These are phyloP conservation scores for Hypoxylon sp. DNA, from an alignment of 2,329 filamentous ascomycete species.

Conservation along the genomic window DNA sequence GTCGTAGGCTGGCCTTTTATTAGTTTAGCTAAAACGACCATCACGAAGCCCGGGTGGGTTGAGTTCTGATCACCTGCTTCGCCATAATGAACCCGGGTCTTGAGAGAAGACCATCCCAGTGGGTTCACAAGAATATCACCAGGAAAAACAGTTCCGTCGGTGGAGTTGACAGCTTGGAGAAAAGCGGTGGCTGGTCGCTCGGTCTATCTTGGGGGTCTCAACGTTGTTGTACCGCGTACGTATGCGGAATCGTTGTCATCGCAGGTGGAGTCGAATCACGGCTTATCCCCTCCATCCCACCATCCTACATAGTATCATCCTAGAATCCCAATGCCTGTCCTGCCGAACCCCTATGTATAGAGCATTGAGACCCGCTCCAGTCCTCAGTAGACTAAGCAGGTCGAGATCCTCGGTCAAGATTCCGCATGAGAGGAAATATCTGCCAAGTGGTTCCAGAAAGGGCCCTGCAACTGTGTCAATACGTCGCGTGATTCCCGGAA, in stretches of 20 bases:
- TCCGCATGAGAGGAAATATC: slow-evolving; percentile 21
- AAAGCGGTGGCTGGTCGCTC: slow-evolving; percentile 31
- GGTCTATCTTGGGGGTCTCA: slow-evolving; percentile 23
- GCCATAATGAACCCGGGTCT: slow-evolving; percentile 15
- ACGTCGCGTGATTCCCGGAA: slow-evolving; percentile 32
- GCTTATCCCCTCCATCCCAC: slow-evolving; percentile 20
- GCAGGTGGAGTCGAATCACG: slow-evolving; percentile 38
- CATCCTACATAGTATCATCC: slow-evolving; percentile 29
- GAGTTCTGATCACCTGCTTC: slow-evolving; percentile 21
- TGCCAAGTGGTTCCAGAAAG: slow-evolving; percentile 37
- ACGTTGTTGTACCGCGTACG: slow-evolving; percentile 34
- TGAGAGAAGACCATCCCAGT: slow-evolving; percentile 15
- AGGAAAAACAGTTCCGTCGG: slow-evolving; percentile 22
- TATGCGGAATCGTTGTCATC: slow-evolving; percentile 33
- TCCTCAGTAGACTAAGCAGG: slow-evolving; percentile 12
- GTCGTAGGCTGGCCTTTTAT: slow-evolving; percentile 28
- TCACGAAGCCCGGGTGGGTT: slow-evolving; percentile 25
- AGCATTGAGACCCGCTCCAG: slow-evolving; percentile 16
- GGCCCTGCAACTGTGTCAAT: slow-evolving; percentile 26
- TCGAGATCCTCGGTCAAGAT: slow-evolving; percentile 33
- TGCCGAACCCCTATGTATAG: slow-evolving; percentile 15
- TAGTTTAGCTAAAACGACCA: slow-evolving; percentile 19
- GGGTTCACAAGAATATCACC: slow-evolving; percentile 23
- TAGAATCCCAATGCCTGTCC: slow-evolving; percentile 14
- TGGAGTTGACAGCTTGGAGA: slow-evolving; percentile 30